phyloP scores from a whole-genome alignment of 208 protist genomes.

The Trypanosomatidae sp. region DNA sequence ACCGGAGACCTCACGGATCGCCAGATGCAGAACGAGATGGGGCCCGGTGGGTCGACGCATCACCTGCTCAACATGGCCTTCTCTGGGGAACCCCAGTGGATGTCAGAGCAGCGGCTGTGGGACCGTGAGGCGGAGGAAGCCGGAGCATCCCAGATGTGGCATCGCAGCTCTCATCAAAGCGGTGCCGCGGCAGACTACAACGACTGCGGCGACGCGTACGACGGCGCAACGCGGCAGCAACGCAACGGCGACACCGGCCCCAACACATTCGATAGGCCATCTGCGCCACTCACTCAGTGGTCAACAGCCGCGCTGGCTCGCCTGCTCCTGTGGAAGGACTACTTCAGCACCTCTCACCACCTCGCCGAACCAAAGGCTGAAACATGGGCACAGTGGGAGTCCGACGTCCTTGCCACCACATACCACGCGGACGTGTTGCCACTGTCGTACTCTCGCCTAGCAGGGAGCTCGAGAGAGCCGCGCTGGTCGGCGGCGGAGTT shows the following conservation, averaged over 20 bases:
- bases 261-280: background rate
- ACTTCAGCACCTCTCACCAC: conserved; percentile 10
- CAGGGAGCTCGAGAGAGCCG: background rate
- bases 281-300: conserved; percentile 13
- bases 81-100: conserved; percentile 55
- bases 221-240: background rate
- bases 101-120: conserved; percentile 12
- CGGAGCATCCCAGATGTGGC: background rate
- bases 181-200: conserved; percentile 2
- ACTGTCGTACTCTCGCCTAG: background rate
- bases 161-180: background rate
- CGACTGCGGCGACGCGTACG: conserved; percentile 25
- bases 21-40: conserved; percentile 35
- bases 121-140: conserved; percentile 3
- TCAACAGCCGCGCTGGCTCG: conserved; percentile 25
- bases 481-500: conserved; percentile 19
- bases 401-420: conserved; percentile 20
- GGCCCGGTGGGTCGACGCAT: conserved; percentile 38
- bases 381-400: conserved; percentile 23
- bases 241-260: background rate
- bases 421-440: conserved; percentile 29
- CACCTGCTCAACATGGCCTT: conserved; percentile 54
- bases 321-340: conserved; percentile 18
- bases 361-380: background rate
- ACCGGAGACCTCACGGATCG: conserved; percentile 28